Base-by-base conservation (phyloP, 495 filamentous ascomycete genomes). In the Peziza echinospora region DNA sequence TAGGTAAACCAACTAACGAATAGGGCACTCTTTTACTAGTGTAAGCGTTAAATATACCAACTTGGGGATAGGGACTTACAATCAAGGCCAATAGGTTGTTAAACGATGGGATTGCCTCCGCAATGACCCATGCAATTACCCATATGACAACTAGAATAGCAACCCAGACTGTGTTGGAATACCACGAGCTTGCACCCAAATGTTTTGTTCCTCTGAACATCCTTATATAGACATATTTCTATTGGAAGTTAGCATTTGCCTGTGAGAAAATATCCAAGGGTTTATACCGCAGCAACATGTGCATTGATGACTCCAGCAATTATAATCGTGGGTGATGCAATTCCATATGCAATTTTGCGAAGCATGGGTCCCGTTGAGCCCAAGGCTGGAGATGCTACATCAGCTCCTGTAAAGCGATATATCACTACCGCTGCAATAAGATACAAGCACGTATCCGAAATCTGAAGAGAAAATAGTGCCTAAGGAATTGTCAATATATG, bases 261-360 rank as follows among this genome's bases (percentile, higher is more conserved):
- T 17, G 6, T 23, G 22, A 1, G 6, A 5, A 17, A 30, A 26
- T n/a, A n/a, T n/a, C n/a, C n/a, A n/a, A n/a, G n/a, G n/a, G n/a
- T n/a, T n/a, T 28, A 21, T 24, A 49, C 48, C 19, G 51, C 55
- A 16, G 70, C 68, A 26, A 72, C 65, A 48, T 73, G 68, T 59
- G 73, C 80, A 60, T 82, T 77, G 58, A 86, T 78, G 26, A 86
- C 80, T 46, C 77, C 76, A 3, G 71, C 69, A 24, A 80, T 66
- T 37, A 80, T 63, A 48, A 81, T 74, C 13, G 79, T 82, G 0
- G 84, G 84, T 13, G 83, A 66, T 24, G 82, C 82, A 49, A 91
- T 66, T 16, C 82, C 83, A 54, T 80, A 92, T 2, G 81, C 78
- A 28, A 85, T 60, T 60, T 82, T 84, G 48, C 72, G 70, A 13